Evolutionary conservation across 2,329 filamentous ascomycete genomes (phyloP), one percentile per base, ranked within the genome.

Genomic region (Sphaerulina musiva): DNA sequence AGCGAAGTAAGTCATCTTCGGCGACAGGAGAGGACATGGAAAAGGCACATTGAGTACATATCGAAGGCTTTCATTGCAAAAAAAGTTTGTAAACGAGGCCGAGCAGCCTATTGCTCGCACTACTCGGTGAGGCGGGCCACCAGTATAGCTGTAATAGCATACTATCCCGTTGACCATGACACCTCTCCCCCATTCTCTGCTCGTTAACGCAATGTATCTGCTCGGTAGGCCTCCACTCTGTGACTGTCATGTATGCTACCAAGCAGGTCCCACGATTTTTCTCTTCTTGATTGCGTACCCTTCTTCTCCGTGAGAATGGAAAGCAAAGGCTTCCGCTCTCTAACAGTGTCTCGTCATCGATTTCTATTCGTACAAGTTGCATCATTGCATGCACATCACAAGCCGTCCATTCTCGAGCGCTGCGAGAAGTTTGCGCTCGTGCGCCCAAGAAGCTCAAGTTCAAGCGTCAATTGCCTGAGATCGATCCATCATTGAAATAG

Each of bases 101-200:
- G 14, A 39, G 36, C 36, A 39, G 36, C 6, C 11, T 12, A 5
- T 39, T 12, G 11, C 11, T 39, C 9, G 11, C n/a, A 9, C 14
- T 9, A 9, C 40, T 23, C 36, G 36, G 38, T 48, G 36, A 48
- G 11, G 31, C 46, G 23, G 39, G 38, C 46, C 36, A 42, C 48
- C 38, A 50, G 48, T 44, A 14, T 39, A 50, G 48, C 48, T 41
- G 48, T 39, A 38, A 42, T 44, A 50, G 48, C 40, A 38, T 26
- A 50, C 48, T 29, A 32, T 50, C 14, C 39, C 39, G 38, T 50
- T 17, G 39, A 38, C 40, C 39, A 50, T 26, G 14, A 43, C 4
- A 26, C 40, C 39, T 50, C 29, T 42, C 23, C 14, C 14, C 32
- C 39, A 17, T 50, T 39, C 17, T 12, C 39, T 36, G 39, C 39